A percentile compares a stretch with the other conserved stretches of the same genome.
Evolutionary conservation across 106 monocot genomes (phyloP).

Genomic region (Alisma plantagoaquatica): DNA sequence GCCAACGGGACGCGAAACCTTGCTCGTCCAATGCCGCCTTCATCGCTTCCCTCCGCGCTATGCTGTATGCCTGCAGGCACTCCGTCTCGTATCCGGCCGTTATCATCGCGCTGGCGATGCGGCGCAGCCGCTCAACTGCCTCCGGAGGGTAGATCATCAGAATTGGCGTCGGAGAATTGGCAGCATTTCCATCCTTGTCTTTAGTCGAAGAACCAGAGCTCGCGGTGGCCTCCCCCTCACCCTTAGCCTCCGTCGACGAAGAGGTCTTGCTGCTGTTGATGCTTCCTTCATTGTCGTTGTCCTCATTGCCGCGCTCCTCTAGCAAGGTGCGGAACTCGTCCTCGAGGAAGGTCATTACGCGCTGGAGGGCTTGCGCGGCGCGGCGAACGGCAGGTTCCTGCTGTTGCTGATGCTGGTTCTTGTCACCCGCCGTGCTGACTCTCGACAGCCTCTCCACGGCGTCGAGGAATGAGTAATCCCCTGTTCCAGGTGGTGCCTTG

Average conservation of each 20-base stretch:
- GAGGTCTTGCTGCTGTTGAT: background rate
- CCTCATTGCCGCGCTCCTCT: constrained; percentile 7
- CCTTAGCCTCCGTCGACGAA: background rate
- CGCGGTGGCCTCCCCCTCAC: too few relatives aligned
- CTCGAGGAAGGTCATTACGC: constrained; percentile 59
- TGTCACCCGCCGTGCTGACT: constrained; percentile 9
- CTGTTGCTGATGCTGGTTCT: constrained; percentile 4
- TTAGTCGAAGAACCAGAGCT: background rate
- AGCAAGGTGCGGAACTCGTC: constrained; percentile 55
- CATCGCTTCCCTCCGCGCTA: constrained; percentile 26
- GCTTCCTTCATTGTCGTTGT: background rate
- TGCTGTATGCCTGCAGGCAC: constrained; percentile 34
- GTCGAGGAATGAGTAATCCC: constrained; percentile 17
- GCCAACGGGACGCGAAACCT: too few relatives aligned
- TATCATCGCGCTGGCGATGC: constrained; percentile 35
- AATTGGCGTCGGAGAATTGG: background rate
- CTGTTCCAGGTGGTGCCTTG: background rate
- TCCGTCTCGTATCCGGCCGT: constrained; percentile 40
- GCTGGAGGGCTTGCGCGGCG: constrained; percentile 39
- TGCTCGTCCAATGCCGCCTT: constrained; percentile 7
- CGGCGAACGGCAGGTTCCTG: constrained; percentile 11
- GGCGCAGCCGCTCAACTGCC: constrained; percentile 8
- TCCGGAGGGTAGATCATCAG: constrained; percentile 12
- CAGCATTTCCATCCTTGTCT: background rate
- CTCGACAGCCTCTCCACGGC: constrained; percentile 25